Base-by-base conservation (phyloP, 2,329 filamentous ascomycete genomes). In the Monosporascus sp. region DNA sequence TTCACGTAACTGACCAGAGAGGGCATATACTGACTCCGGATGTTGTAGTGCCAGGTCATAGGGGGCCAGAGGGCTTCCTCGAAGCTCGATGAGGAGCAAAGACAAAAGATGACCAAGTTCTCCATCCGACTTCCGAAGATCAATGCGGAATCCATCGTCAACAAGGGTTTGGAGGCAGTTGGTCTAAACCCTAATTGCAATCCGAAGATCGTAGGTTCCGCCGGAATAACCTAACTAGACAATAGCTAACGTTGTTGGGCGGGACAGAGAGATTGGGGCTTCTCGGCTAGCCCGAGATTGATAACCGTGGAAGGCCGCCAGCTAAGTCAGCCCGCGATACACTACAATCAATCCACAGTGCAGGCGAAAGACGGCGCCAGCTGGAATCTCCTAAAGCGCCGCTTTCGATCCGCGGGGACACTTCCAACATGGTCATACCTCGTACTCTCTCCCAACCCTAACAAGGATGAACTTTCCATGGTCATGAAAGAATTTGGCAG, bases 61-160 rank as follows among this genome's bases (percentile, higher is more conserved):
- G 73, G 78, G 6, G 84, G 83, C 0, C 84, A 88, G 62, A 68
- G 74, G 0, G 78, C 78, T 26, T 75, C 72, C 7, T 64, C 71
- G 2, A 75, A 79, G 56, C 72, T 88, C 5, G 72, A 68, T 22
- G 68, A 75, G 0, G 60, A 67, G 0, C 82, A 88, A 60, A 86
- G 82, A 0, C 66, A 72, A 1, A 58, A 73, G 2, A 86, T 88
- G 83, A 79, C 87, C 38, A 64, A 60, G 0, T 85, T 86, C 60
- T 82, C 85, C 5, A 81, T 84, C 20, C 75, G 80, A 16, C 66
- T 62, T 2, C 85, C 85, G 0, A 71, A 68, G 4, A 67, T 74
- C 17, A 88, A 87, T 63, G 81, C 79, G 0, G 60, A 68, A 7
- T 80, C 78, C 0, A 87, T 88, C 56, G 70, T 75, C 5, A 70